Evolutionary conservation across 2,329 filamentous ascomycete species (phyloP), one percentile per base, ranked within the genome.

Genomic region (Colletotrichum sp.): DNA sequence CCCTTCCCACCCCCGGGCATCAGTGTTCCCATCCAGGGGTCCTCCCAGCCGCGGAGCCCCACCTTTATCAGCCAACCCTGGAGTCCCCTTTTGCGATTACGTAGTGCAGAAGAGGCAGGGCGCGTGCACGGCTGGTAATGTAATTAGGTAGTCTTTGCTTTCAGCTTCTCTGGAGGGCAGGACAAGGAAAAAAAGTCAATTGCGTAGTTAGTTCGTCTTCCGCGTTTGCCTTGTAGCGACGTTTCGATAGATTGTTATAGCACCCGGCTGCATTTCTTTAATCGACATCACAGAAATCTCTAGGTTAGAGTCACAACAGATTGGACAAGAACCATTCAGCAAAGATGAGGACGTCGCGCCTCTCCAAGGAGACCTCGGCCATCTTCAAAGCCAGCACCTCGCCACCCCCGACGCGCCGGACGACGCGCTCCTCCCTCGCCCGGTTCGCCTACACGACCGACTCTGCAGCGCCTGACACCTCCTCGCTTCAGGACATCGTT

Each of bases 331-430:
- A 49, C 1, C 44, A 21, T 7, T 13, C 44, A 32, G 34, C 13
- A 64, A 62, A 68, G 12, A 93, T 92, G 91, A 87, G 89, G 57
- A 90, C 90, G 6, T 93, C 92, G 10, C 87, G 88, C 57, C 84
- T 92, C 69, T 92, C 91, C 10, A 88, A 88, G 79, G 91, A 93
- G 32, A 90, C 92, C 1, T 84, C 90, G 6, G 91, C 88, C 77
- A 82, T 92, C n/a, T 85, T 92, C 64, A 87, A 89, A 36, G 21
- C 74, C 34, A 82, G 85, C 7, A 79, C 88, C n/a, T 71, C 84
- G 57, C 80, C 78, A 49, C 80, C 81, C 26, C 81, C 83, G 15
- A 84, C 85, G 10, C 87, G 87, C 60, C 87, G 89, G 76, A 87
- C 87, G 73, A 89, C 91, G 78, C 84, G 90, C 77, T 85, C 88